Percentiles rank a stretch among this genome's conserved stretches.
phyloP scores from a whole-genome alignment of 805 yeast genomes.

The Naumovozyma baii region DNA sequence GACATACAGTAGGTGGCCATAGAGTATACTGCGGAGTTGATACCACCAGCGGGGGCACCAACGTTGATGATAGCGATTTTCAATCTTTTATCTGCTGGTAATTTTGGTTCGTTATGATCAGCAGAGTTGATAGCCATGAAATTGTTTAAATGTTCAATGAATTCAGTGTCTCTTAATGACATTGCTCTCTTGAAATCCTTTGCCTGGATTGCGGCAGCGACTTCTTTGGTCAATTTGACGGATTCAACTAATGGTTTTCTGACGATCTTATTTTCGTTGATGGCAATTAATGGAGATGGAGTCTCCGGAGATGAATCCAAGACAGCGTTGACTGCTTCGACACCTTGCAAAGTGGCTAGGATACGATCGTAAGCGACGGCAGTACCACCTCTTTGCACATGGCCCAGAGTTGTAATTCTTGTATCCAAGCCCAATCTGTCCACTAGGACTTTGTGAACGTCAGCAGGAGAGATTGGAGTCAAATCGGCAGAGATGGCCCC shows the following conservation, averaged over 20 bases:
- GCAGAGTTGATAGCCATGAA: conserved; percentile 60
- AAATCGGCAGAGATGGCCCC: conserved; percentile 69
- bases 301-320: conserved; percentile 56
- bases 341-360: conserved; percentile 72
- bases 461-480: conserved; percentile 54
- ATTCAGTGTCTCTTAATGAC: conserved; percentile 60
- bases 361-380: conserved; percentile 68
- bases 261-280: conserved; percentile 60
- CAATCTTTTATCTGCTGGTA: conserved; percentile 44
- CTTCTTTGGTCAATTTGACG: conserved; percentile 58
- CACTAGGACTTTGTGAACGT: conserved; percentile 57
- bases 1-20: conserved; percentile 68
- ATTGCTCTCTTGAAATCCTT: conserved; percentile 65
- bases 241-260: conserved; percentile 65
- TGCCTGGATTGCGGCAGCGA: conserved; percentile 55
- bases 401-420: conserved; percentile 68
- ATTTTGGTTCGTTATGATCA: conserved; percentile 51
- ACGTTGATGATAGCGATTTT: conserved; percentile 64
- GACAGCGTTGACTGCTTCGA: conserved; percentile 70
- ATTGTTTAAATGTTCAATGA: conserved; percentile 53
- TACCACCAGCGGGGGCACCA: conserved; percentile 75
- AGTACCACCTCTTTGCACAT: conserved; percentile 76
- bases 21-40: conserved; percentile 70
- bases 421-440: conserved; percentile 64
- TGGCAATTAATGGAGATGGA: conserved; percentile 74